Conservation (phyloP, 2,329 filamentous ascomycete species). For the Ophiostoma sp. region DNA sequence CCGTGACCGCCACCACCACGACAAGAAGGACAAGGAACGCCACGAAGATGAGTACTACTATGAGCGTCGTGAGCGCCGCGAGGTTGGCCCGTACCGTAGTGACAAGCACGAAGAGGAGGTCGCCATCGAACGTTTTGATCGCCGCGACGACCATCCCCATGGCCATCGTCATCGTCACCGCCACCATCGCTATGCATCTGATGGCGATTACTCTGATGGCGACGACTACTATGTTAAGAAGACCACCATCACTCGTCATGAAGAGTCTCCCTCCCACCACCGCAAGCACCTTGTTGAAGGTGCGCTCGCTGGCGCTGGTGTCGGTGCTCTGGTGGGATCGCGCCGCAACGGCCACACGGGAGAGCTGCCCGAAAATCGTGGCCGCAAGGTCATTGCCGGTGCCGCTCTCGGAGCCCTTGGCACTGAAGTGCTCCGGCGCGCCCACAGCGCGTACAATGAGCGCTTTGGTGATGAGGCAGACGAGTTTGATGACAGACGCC, state of each 20-base stretch:
- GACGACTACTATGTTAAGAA: constrained; percentile 39
- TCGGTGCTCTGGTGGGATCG: constrained; percentile 54
- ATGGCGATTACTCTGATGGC: constrained; percentile 38
- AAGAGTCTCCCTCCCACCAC: constrained; percentile 46
- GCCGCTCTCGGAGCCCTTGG: constrained; percentile 59
- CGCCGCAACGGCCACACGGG: constrained; percentile 48
- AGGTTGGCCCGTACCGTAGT: constrained; percentile 34
- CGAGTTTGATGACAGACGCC: constrained; percentile 27
- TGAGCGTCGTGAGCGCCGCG: constrained; percentile 44
- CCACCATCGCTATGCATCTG: constrained; percentile 26
- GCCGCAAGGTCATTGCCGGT: constrained; percentile 55
- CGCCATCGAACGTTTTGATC: constrained; percentile 30
- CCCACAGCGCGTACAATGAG: constrained; percentile 56
- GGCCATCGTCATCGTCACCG: constrained; percentile 36
- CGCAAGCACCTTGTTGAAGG: constrained; percentile 59
- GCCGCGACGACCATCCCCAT: constrained; percentile 34
- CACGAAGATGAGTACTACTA: constrained; percentile 47
- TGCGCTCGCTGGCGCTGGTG: constrained; percentile 58
- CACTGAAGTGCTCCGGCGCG: constrained; percentile 55
- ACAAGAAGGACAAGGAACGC: constrained; percentile 26
- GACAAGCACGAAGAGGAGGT: constrained; percentile 38
- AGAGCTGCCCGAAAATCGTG: constrained; percentile 47
- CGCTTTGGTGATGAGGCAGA: constrained; percentile 38
- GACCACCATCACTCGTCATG: constrained; percentile 47
- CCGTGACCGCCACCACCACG: constrained; percentile 6